Percentiles rank a stretch among this genome's conserved stretches.
phyloP scores from a whole-genome alignment of 768 basidiomycete genomes.

The Suillus subalutaceus region DNA sequence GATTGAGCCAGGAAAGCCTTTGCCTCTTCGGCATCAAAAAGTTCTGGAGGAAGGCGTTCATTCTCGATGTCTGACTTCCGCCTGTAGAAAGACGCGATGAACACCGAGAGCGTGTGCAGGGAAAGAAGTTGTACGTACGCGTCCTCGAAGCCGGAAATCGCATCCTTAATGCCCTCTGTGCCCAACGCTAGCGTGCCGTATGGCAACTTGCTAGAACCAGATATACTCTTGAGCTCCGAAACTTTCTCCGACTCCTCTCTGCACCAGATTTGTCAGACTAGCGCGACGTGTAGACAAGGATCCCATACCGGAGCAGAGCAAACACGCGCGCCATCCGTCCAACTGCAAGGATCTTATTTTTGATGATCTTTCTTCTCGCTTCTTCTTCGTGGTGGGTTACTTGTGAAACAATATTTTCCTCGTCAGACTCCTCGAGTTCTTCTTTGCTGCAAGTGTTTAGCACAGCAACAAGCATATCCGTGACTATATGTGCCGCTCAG shows the following conservation, averaged over 20 bases:
- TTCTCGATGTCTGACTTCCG: conserved; percentile 99
- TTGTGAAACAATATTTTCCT: conserved; percentile 44
- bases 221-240: conserved; percentile 92
- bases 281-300: neutral
- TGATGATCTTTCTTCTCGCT: conserved; percentile 84
- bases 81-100: conserved; percentile 41
- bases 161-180: conserved; percentile 93
- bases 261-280: conserved; percentile 5
- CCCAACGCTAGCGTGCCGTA: conserved; percentile 85
- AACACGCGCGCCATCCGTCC: conserved; percentile 97
- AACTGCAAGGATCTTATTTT: conserved; percentile 98
- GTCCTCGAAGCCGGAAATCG: conserved; percentile 91
- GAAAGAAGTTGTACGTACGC: conserved; percentile 63
- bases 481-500: conserved; percentile 59
- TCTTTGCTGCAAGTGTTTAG: conserved; percentile 96
- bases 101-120: neutral
- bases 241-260: conserved; percentile 98
- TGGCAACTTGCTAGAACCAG: conserved; percentile 76
- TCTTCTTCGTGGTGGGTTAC: conserved; percentile 51
- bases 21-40: conserved; percentile 81
- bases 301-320: conserved; percentile 83
- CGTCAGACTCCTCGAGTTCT: conserved; percentile 84
- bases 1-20: conserved; percentile 56
- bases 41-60: conserved; percentile 94
- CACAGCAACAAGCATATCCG: conserved; percentile 97